Percentiles rank a stretch among this genome's conserved stretches.
Evolutionary conservation across 306 rosid species (phyloP).

Genomic region (Arachis stenosperma): DNA sequence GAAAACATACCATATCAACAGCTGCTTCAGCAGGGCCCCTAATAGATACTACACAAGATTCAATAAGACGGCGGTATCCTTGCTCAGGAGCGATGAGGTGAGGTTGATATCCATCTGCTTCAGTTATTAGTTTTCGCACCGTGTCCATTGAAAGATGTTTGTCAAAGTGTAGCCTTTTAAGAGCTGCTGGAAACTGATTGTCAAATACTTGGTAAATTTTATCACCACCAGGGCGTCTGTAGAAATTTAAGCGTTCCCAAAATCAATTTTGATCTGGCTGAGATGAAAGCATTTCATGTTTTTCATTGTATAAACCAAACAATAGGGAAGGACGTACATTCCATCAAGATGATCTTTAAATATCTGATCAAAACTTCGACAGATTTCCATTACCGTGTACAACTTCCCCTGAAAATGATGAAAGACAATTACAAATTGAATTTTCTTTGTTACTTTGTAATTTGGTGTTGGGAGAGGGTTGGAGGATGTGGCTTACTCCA

Average conservation of each 20-base stretch:
- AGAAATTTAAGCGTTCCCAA: conserved; percentile 36
- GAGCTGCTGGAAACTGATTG: conserved; percentile 95
- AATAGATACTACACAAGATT: conserved; percentile 76
- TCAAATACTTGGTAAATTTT: conserved; percentile 90
- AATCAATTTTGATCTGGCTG: conserved; percentile 29
- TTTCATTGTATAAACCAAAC: conserved; percentile 16
- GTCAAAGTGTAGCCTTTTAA: conserved; percentile 93
- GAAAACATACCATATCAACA: conserved; percentile 79
- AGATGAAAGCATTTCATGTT: not conserved
- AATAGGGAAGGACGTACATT: conserved; percentile 55
- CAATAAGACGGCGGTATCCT: conserved; percentile 98
- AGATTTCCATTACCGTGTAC: conserved; percentile 88
- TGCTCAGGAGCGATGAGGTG: conserved; percentile 98
- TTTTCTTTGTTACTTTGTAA: not conserved
- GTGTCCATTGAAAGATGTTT: conserved; percentile 91
- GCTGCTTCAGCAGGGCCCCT: conserved; percentile 99
- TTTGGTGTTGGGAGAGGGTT: not conserved
- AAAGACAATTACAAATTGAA: conserved; percentile 12
- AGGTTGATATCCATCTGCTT: conserved; percentile 99
- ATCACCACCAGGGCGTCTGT: conserved; percentile 93
- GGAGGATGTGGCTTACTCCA: conserved; percentile 63
- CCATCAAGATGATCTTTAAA: conserved; percentile 99
- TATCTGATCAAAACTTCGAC: conserved; percentile 83
- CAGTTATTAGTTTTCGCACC: conserved; percentile 87
- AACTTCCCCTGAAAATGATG: conserved; percentile 80